Conservation (phyloP, 2,329 filamentous ascomycete species). For the Ophiobolus disseminans region DNA sequence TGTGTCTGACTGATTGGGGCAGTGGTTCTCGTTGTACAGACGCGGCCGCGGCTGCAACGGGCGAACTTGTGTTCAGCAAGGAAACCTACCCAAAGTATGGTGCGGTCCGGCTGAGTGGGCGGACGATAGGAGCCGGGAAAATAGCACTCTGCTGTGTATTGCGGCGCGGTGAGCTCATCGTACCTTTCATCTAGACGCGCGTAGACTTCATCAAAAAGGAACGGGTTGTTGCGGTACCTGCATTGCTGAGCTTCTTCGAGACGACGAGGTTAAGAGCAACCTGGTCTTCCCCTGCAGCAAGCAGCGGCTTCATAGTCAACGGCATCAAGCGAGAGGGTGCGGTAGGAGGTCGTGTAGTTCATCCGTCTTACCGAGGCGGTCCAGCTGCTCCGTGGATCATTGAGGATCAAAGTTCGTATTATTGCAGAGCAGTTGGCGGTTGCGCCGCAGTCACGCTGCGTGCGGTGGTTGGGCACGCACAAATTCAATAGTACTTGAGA, state of each 20-base stretch:
- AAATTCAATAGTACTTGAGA: slow-evolving; percentile 3
- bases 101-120: background rate
- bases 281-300: slow-evolving; percentile 15
- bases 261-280: slow-evolving; percentile 8
- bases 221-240: slow-evolving; percentile 18
- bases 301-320: slow-evolving; percentile 3
- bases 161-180: slow-evolving; percentile 8
- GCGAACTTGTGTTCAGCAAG: slow-evolving; percentile 18
- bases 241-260: slow-evolving; percentile 12
- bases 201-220: background rate
- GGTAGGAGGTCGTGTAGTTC: slow-evolving; percentile 11
- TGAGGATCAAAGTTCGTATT: background rate
- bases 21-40: slow-evolving; percentile 19
- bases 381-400: background rate
- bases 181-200: slow-evolving; percentile 9
- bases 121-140: background rate
- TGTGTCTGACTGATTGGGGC: slow-evolving; percentile 12
- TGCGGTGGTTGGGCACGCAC: slow-evolving; percentile 4
- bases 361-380: slow-evolving; percentile 15
- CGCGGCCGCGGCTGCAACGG: slow-evolving; percentile 8
- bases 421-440: background rate
- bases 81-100: too few species aligned
- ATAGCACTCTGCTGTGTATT: slow-evolving; percentile 1
- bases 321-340: slow-evolving; percentile 11
- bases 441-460: slow-evolving; percentile 10